Percentiles rank a stretch among this genome's conserved stretches.
Evolutionary conservation across 805 yeast genomes (phyloP).

Genomic region (Candida sanyiensis): DNA sequence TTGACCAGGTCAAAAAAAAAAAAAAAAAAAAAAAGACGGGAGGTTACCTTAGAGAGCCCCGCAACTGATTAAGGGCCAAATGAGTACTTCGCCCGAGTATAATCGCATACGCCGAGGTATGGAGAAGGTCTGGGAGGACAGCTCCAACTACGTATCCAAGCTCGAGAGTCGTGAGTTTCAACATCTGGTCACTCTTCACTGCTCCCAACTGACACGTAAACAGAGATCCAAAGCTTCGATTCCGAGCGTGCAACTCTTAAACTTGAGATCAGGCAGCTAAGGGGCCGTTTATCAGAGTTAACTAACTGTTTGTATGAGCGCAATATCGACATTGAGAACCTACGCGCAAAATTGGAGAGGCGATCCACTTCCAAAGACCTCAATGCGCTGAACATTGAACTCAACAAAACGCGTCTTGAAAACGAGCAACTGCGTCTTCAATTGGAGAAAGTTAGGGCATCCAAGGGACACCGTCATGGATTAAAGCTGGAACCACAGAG

Average conservation of each 20-base stretch:
- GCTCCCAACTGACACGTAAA: neutral
- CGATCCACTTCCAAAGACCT: conserved; percentile 3
- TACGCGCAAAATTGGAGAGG: neutral
- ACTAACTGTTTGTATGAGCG: conserved; percentile 1
- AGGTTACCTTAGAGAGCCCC: too few species aligned
- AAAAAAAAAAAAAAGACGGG: too few species aligned
- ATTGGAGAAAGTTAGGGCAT: neutral
- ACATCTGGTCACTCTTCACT: neutral
- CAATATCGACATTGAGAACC: neutral
- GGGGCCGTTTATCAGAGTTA: neutral
- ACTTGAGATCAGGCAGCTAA: neutral
- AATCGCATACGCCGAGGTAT: conserved; percentile 1
- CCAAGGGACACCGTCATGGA: neutral
- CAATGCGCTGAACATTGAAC: conserved; percentile 8
- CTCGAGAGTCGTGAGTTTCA: conserved; percentile 6
- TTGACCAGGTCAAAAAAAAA: too few species aligned
- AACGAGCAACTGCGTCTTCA: conserved; percentile 2
- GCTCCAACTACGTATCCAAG: neutral
- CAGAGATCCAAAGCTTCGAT: conserved; percentile 2
- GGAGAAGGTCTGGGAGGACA: neutral
- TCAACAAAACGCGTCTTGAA: conserved; percentile 3
- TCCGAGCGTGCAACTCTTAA: neutral
- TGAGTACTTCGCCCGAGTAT: too few species aligned
- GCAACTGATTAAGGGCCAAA: too few species aligned
- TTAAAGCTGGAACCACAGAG: neutral